phyloP scores from a whole-genome alignment of 2,329 filamentous ascomycete genomes.

The Penicillium sclerotigenum region DNA sequence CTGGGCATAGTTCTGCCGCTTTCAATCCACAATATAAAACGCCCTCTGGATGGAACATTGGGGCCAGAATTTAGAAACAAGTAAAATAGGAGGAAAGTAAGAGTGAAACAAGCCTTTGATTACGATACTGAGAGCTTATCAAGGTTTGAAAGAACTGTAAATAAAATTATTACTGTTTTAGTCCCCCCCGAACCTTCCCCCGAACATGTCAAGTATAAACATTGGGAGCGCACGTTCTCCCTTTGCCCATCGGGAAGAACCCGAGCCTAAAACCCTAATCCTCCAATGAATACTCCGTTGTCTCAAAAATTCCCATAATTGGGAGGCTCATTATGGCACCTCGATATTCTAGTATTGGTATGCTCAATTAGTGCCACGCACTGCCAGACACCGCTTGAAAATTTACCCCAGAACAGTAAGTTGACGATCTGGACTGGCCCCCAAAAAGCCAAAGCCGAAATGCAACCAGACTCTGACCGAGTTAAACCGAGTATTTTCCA shows the following conservation, averaged over 20 bases:
- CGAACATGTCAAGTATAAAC: not conserved
- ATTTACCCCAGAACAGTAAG: not conserved
- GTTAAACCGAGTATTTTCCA: not conserved
- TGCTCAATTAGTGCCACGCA: not conserved
- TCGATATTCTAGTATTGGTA: not conserved
- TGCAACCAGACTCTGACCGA: not conserved
- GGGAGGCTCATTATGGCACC: not conserved
- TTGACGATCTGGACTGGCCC: not conserved
- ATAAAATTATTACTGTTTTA: not conserved
- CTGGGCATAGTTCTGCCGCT: not conserved
- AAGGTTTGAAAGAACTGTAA: not conserved
- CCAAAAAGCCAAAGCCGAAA: not conserved
- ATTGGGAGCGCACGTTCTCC: not conserved
- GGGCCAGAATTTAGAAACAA: not conserved
- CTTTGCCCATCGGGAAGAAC: not conserved
- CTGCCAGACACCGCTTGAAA: not conserved
- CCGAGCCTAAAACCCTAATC: not conserved
- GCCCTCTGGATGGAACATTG: too few relatives aligned
- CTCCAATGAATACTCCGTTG: not conserved
- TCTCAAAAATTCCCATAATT: not conserved
- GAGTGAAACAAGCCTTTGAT: not conserved
- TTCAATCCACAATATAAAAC: not conserved
- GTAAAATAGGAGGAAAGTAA: not conserved
- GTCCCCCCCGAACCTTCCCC: too few relatives aligned
- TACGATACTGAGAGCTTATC: not conserved